These are phyloP conservation scores for Hypoxylon sp. DNA, from an alignment of 2,329 filamentous ascomycete genomes.

Conservation along the genomic window DNA sequence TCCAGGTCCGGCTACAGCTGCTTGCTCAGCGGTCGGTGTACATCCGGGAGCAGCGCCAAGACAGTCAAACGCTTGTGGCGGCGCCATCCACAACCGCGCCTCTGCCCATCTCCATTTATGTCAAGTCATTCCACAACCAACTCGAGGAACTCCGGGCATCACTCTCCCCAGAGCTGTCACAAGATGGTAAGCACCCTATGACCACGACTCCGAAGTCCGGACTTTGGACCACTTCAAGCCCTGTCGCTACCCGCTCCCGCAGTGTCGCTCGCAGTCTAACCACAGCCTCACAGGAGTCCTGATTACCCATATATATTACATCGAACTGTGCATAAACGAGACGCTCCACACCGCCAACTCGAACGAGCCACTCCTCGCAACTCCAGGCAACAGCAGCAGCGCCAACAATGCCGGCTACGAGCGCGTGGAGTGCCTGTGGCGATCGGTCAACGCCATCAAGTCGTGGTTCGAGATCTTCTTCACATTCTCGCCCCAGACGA, in stretches of 20 bases:
- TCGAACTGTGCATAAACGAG: constrained; percentile 33
- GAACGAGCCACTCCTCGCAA: constrained; percentile 27
- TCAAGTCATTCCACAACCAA: constrained; percentile 44
- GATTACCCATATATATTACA: constrained; percentile 39
- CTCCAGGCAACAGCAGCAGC: constrained; percentile 17
- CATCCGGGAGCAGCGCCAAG: constrained; percentile 44
- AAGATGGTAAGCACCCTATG: constrained; percentile 25
- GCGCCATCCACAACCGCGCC: constrained; percentile 8
- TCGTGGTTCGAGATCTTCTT: constrained; percentile 47
- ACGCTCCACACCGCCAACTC: constrained; percentile 40
- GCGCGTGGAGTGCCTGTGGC: constrained; percentile 47
- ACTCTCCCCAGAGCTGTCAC: constrained; percentile 35
- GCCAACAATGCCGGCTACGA: constrained; percentile 39
- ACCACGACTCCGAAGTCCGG: neutral
- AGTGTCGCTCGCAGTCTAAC: constrained; percentile 12
- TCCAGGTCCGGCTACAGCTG: constrained; percentile 49
- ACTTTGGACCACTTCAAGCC: neutral
- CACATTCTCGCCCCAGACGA: constrained; percentile 35
- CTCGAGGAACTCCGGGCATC: constrained; percentile 44
- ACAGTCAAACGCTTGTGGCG: constrained; percentile 21
- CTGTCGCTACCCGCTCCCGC: neutral
- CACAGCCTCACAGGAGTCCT: constrained; percentile 33
- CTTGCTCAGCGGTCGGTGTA: constrained; percentile 45
- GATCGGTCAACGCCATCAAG: constrained; percentile 46
- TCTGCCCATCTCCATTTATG: constrained; percentile 39